Conservation (phyloP, 164 flowering plant species). For the Houttuynia cordata region DNA sequence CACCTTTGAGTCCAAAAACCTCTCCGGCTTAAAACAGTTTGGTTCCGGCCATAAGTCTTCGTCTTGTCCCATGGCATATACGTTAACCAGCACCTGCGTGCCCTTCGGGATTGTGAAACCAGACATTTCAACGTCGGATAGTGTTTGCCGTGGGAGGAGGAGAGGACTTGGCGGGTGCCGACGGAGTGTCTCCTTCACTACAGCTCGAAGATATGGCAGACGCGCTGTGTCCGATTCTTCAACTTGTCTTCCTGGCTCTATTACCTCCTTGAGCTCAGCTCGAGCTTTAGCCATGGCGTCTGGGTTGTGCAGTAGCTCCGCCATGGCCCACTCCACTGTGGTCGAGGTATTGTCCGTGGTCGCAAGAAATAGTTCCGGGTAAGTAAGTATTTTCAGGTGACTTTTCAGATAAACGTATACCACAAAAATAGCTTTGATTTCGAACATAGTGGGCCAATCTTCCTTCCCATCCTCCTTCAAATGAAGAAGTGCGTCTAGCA, state of each 20-base stretch:
- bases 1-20: slow-evolving; percentile 14
- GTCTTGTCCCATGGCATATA: slow-evolving; percentile 1
- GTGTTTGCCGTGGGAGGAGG: not conserved
- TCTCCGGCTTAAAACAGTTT: slow-evolving; percentile 18
- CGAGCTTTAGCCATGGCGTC: slow-evolving; percentile 8
- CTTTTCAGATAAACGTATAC: too few relatives aligned
- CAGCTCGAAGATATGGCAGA: slow-evolving; percentile 3
- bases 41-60: not conserved
- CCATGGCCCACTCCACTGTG: slow-evolving; percentile 24
- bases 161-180: slow-evolving; percentile 2
- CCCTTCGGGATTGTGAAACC: slow-evolving; percentile 1
- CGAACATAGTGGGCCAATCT: too few relatives aligned
- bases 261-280: slow-evolving; percentile 8
- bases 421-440: too few relatives aligned
- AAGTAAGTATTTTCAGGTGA: too few relatives aligned
- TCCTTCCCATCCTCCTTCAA: too few relatives aligned
- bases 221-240: slow-evolving; percentile 1
- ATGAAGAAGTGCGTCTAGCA: too few relatives aligned
- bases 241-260: slow-evolving; percentile 5
- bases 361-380: slow-evolving; percentile 17
- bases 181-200: slow-evolving; percentile 1
- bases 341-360: slow-evolving; percentile 16
- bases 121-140: not conserved
- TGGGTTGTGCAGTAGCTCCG: slow-evolving; percentile 18
- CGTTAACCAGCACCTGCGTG: not conserved